A percentile compares a stretch with the other conserved stretches of the same genome.
phyloP scores from a whole-genome alignment of 1,139 yeast genomes.

The Yamadazyma triangularis region DNA sequence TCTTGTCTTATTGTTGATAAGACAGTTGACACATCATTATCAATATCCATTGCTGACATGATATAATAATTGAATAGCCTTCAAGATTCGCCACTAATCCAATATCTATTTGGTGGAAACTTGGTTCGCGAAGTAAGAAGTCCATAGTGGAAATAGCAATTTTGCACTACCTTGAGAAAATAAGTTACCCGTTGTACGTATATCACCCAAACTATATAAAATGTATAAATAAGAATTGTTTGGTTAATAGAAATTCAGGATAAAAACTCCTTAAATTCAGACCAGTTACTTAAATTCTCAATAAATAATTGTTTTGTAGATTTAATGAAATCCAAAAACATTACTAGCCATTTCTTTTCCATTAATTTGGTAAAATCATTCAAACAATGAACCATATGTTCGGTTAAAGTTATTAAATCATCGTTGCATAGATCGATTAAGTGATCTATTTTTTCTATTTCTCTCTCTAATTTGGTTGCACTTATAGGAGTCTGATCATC shows the following conservation, averaged over 20 bases:
- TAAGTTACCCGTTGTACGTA: no score
- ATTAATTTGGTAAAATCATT: slow-evolving; percentile 27
- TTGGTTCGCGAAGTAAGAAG: neutral
- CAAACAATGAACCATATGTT: slow-evolving; percentile 27
- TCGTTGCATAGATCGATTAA: slow-evolving; percentile 32
- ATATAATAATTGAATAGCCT: neutral
- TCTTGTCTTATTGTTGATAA: slow-evolving; percentile 69
- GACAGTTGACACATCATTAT: slow-evolving; percentile 54
- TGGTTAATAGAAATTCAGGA: no score
- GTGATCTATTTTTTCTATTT: slow-evolving; percentile 39
- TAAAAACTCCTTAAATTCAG: slow-evolving; percentile 25
- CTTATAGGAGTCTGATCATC: no score
- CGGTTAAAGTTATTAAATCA: slow-evolving; percentile 34
- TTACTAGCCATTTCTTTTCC: slow-evolving; percentile 38
- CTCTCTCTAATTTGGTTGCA: slow-evolving; percentile 41
- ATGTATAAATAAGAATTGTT: no score
- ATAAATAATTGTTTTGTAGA: slow-evolving; percentile 34
- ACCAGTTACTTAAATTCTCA: slow-evolving; percentile 38
- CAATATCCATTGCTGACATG: slow-evolving; percentile 29
- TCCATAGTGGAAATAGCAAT: no score
- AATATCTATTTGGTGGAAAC: neutral
- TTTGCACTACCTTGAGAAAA: no score
- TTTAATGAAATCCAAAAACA: slow-evolving; percentile 35
- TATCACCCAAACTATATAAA: no score
- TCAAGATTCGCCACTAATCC: neutral